Conservation (phyloP, 2,329 filamentous ascomycete genomes). For the Cladophialophora chaetospira region DNA sequence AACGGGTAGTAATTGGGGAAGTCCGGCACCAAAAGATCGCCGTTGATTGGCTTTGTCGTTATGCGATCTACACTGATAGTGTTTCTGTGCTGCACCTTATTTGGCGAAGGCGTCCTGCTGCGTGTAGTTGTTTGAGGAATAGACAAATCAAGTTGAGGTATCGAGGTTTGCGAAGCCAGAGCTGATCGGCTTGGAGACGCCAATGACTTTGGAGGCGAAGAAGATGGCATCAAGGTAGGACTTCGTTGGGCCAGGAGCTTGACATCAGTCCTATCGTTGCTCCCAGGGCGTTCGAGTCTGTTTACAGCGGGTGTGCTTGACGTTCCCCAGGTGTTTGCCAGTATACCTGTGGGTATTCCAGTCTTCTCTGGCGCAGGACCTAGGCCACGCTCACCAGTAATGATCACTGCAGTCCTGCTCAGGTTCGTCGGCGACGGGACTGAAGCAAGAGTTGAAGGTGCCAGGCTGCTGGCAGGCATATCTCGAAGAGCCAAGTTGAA, state of each 20-base stretch:
- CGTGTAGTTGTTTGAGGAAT: constrained; percentile 31
- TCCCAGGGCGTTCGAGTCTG: constrained; percentile 59
- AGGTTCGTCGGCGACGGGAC: constrained; percentile 82
- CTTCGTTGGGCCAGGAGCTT: constrained; percentile 29
- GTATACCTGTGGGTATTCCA: constrained; percentile 79
- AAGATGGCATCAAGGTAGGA: constrained; percentile 24
- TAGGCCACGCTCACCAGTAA: constrained; percentile 74
- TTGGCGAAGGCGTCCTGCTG: constrained; percentile 34
- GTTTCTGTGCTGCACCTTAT: constrained; percentile 53
- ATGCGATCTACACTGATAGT: constrained; percentile 58
- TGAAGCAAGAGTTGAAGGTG: constrained; percentile 78
- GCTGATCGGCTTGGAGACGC: constrained; percentile 13
- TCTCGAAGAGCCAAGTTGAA: constrained; percentile 41
- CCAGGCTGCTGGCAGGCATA: constrained; percentile 66
- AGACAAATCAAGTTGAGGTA: constrained; percentile 26
- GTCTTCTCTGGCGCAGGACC: constrained; percentile 63
- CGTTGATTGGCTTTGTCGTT: constrained; percentile 40
- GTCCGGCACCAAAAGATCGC: constrained; percentile 43
- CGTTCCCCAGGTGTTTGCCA: constrained; percentile 94
- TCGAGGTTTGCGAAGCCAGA: constrained; percentile 21
- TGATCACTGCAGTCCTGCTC: constrained; percentile 79
- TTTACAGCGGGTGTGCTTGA: constrained; percentile 76
- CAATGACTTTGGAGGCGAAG: constrained; percentile 24
- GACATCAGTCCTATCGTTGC: constrained; percentile 38
- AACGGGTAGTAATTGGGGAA: constrained; percentile 76